Evolutionary conservation across 225 moss, liverwort and hornwort genomes (phyloP).

Genomic region (Sphagnum contortum): DNA sequence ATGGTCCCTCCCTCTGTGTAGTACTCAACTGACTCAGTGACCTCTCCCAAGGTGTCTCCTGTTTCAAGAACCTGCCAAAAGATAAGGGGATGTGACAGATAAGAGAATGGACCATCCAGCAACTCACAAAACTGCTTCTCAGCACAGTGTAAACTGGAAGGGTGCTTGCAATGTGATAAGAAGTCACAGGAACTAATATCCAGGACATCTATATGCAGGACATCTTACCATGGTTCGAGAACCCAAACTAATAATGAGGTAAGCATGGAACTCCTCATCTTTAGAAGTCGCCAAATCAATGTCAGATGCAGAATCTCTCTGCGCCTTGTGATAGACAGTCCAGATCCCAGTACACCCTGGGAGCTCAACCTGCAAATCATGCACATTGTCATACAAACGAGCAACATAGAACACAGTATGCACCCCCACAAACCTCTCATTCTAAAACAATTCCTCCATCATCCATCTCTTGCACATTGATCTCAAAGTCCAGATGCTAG

Average conservation of each 20-base stretch:
- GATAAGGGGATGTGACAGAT: background rate
- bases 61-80: conserved; percentile 68
- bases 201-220: too few relatives aligned
- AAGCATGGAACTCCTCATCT: conserved; percentile 83
- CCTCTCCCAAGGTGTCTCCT: conserved; percentile 85
- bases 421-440: too few relatives aligned
- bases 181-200: too few relatives aligned
- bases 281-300: conserved; percentile 43
- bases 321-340: conserved; percentile 80
- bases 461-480: too few relatives aligned
- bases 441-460: too few relatives aligned
- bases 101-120: too few relatives aligned
- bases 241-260: conserved; percentile 87
- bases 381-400: conserved; percentile 7
- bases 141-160: too few relatives aligned
- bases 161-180: too few relatives aligned
- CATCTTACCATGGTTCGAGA: conserved; percentile 60
- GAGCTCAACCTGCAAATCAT: conserved; percentile 40
- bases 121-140: too few relatives aligned
- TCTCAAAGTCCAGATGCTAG: too few relatives aligned
- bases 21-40: conserved; percentile 85
- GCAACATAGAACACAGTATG: too few relatives aligned
- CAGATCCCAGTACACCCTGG: conserved; percentile 86
- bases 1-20: conserved; percentile 78
- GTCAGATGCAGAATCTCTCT: conserved; percentile 47